Evolutionary conservation across 371 early-diverging fungal species (phyloP), one percentile per base, ranked within the genome.

Genomic region (Saksenaea oblongispora): DNA sequence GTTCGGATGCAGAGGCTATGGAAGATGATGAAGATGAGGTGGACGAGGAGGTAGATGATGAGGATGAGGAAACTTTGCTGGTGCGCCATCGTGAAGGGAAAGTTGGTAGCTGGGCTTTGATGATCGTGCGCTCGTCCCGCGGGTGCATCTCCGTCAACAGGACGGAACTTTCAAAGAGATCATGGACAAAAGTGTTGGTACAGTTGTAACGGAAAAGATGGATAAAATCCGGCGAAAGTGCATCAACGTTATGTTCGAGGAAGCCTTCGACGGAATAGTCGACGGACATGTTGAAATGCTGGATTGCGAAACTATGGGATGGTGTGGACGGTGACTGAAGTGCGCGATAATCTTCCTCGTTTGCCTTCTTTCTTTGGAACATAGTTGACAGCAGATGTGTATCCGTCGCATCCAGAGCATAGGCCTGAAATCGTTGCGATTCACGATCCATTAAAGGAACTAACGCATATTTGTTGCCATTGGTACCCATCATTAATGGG

Each of bases 151-250:
- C 85, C 7, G 80, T 81, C 0, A 76, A 69, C 3, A 87, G 63
- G 13, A 74, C 72, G 13, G 73, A 70, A 5, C 75, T 66, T 1
- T 73, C 66, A 60, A 91, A 89, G 28, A 91, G 65, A 26, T 80
- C 76, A 51, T 76, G 79, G 17, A 90, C 79, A 62, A 91, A 88
- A 4, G 69, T 69, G 65, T 89, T 89, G 54, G 84, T 87, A 56
- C 90, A 84, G 36, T 88, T 89, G 35, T 72, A 66, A 18, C 86
- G 78, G 67, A 95, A 88, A 34, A 94, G 68, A 51, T 89, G 79
- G 17, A 94, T 81, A 69, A 95, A 93, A 69, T 96, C 95, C 2
- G 93, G 83, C 18, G 87, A 84, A 42, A 93, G 73, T 34, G 83
- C 73, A 53, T 89, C 93, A 17, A 83, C 63, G 71, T 94, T 92